phyloP scores from a whole-genome alignment of 23 red algal species.

The Gracilariopsis chorda region DNA sequence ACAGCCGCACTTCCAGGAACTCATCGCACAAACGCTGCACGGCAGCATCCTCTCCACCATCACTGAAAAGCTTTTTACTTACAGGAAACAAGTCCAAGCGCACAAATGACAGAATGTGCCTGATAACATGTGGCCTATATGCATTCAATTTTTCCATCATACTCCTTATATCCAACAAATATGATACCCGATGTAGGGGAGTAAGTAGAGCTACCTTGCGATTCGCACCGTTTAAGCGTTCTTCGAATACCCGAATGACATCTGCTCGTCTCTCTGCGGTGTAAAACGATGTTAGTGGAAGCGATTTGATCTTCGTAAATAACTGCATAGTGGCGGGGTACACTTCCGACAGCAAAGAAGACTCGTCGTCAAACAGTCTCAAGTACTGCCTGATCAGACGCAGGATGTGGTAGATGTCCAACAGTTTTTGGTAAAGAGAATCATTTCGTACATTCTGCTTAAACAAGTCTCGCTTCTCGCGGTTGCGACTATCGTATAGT shows the following conservation, averaged over 20 bases:
- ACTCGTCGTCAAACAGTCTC: background rate
- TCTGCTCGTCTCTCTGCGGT: background rate
- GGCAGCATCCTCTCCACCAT: background rate
- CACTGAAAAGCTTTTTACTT: background rate
- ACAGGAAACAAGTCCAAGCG: background rate
- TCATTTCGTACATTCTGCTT: background rate
- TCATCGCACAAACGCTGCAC: background rate
- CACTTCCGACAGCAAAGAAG: background rate
- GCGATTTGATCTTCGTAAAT: background rate
- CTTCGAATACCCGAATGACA: background rate
- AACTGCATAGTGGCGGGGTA: background rate
- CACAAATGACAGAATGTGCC: background rate
- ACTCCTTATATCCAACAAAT: background rate
- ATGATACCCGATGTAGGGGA: background rate
- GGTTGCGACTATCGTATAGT: background rate
- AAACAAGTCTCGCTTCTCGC: background rate
- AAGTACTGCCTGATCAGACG: background rate
- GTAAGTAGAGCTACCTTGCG: background rate
- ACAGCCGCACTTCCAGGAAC: background rate
- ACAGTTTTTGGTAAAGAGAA: background rate
- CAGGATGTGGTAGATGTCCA: background rate
- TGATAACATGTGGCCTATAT: background rate
- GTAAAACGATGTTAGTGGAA: background rate
- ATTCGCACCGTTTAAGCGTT: background rate
- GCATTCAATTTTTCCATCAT: background rate